Percentiles rank a stretch among this genome's conserved stretches.
phyloP scores from a whole-genome alignment of 352 stramenopile genomes.

The Pythium brachiatum region DNA sequence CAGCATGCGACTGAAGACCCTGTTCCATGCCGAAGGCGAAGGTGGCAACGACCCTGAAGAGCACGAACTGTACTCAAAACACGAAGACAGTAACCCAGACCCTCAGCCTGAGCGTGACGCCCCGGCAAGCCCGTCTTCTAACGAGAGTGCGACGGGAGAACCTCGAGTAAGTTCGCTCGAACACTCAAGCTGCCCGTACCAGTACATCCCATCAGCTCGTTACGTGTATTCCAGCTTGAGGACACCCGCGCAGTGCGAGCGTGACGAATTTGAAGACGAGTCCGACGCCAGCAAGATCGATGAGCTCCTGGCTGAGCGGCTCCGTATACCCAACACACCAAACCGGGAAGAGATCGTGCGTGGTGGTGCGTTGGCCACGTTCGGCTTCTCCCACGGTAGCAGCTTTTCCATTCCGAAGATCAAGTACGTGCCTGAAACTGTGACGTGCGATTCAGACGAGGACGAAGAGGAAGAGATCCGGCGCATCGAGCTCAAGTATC shows the following conservation, averaged over 20 bases:
- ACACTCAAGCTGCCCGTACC: neutral
- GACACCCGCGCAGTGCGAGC: slow-evolving; percentile 18
- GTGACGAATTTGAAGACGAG: slow-evolving; percentile 25
- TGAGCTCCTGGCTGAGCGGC: slow-evolving; percentile 12
- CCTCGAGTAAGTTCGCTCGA: neutral
- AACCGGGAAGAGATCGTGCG: slow-evolving; percentile 26
- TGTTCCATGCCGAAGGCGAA: slow-evolving; percentile 1
- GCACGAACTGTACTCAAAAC: neutral
- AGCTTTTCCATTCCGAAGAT: slow-evolving; percentile 77
- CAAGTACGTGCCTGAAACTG: slow-evolving; percentile 46
- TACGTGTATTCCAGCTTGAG: neutral
- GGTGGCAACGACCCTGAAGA: neutral
- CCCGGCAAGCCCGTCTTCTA: neutral
- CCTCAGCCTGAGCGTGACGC: neutral
- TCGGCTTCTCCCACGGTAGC: slow-evolving; percentile 23
- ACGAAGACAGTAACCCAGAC: neutral
- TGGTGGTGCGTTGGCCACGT: slow-evolving; percentile 8
- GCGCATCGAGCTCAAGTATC: slow-evolving; percentile 77
- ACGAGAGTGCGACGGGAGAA: neutral
- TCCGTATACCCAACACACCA: slow-evolving; percentile 20
- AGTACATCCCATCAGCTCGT: slow-evolving; percentile 7
- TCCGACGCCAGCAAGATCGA: slow-evolving; percentile 15
- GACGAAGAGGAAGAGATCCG: slow-evolving; percentile 75
- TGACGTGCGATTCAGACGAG: slow-evolving; percentile 61
- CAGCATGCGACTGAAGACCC: slow-evolving; percentile 15